A percentile compares a stretch with the other conserved stretches of the same genome.
Conservation (phyloP, 2,329 filamentous ascomycete species). For the Ophiostoma pallidulum region DNA sequence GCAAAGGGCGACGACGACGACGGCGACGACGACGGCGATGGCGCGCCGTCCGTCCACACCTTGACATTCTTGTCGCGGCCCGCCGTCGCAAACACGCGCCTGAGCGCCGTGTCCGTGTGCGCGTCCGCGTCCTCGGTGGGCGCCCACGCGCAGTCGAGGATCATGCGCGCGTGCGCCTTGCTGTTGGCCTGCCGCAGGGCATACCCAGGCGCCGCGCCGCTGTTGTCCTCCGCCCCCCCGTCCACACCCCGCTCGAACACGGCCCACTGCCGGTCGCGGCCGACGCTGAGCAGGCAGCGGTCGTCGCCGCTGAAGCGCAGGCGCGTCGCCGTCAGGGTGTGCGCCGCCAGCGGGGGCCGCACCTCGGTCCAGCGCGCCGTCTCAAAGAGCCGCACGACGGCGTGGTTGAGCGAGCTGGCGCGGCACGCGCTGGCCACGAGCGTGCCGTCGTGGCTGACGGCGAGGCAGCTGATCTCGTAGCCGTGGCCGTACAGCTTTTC, state of each 20-base stretch:
- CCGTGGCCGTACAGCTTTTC: conserved; percentile 98
- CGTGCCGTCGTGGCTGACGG: conserved; percentile 62
- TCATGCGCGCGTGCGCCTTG: conserved; percentile 88
- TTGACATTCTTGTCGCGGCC: conserved; percentile 81
- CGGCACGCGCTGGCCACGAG: conserved; percentile 87
- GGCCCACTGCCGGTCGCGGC: conserved; percentile 84
- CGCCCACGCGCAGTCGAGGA: conserved; percentile 80
- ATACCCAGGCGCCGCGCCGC: conserved; percentile 33
- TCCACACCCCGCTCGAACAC: conserved; percentile 53
- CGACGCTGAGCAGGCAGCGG: conserved; percentile 71
- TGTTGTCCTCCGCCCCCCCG: conserved; percentile 12
- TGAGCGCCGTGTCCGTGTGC: too few species aligned
- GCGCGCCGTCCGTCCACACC: conserved; percentile 57
- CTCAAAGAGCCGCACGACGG: conserved; percentile 86
- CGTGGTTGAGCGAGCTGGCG: conserved; percentile 86
- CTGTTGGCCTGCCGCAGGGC: conserved; percentile 54
- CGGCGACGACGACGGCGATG: too few species aligned
- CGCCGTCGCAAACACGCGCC: conserved; percentile 66
- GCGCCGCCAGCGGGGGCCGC: conserved; percentile 70
- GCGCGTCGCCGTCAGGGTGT: conserved; percentile 76
- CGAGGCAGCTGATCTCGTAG: conserved; percentile 87
- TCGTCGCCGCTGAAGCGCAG: conserved; percentile 65
- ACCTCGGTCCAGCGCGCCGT: conserved; percentile 82
- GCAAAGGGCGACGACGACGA: conserved; percentile 36
- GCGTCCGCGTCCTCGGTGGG: conserved; percentile 33